phyloP scores from a whole-genome alignment of 2,329 filamentous ascomycete species.

The Ceratocystis destructans region DNA sequence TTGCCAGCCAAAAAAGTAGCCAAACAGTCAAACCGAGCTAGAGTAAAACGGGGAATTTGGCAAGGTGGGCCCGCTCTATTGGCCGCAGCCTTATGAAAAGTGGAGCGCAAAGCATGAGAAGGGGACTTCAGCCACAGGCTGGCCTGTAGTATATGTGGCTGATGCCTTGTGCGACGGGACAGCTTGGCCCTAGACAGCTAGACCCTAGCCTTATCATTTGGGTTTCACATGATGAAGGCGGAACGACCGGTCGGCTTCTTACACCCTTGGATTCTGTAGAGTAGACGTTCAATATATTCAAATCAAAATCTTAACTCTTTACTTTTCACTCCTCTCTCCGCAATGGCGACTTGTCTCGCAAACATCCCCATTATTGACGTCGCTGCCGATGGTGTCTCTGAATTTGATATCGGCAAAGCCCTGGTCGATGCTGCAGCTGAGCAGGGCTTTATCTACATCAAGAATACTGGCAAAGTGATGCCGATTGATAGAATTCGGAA shows the following conservation, averaged over 20 bases:
- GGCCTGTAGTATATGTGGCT: background rate
- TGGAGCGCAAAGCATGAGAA: background rate
- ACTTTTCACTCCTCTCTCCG: slow-evolving; percentile 6
- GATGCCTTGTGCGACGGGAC: background rate
- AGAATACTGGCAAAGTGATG: slow-evolving; percentile 58
- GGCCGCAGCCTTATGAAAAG: background rate
- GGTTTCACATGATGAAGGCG: background rate
- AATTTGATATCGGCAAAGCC: slow-evolving; percentile 45
- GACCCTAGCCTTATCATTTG: background rate
- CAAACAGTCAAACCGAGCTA: background rate
- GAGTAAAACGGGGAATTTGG: background rate
- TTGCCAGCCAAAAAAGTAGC: background rate
- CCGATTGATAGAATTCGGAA: slow-evolving; percentile 49
- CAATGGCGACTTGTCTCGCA: slow-evolving; percentile 23
- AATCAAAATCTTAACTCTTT: too few relatives aligned
- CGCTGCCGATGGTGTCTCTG: slow-evolving; percentile 41
- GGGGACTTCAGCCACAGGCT: background rate
- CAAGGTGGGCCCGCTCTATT: background rate
- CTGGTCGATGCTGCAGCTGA: slow-evolving; percentile 68
- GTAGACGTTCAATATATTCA: too few relatives aligned
- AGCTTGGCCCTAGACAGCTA: background rate
- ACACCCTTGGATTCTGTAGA: too few relatives aligned
- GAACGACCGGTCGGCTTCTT: background rate
- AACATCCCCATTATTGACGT: slow-evolving; percentile 76
- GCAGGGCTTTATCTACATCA: slow-evolving; percentile 83